Percentiles rank a stretch among this genome's conserved stretches.
These are phyloP conservation scores for Aspergillus caelatus DNA, from an alignment of 2,329 filamentous ascomycete species.

Conservation along the genomic window DNA sequence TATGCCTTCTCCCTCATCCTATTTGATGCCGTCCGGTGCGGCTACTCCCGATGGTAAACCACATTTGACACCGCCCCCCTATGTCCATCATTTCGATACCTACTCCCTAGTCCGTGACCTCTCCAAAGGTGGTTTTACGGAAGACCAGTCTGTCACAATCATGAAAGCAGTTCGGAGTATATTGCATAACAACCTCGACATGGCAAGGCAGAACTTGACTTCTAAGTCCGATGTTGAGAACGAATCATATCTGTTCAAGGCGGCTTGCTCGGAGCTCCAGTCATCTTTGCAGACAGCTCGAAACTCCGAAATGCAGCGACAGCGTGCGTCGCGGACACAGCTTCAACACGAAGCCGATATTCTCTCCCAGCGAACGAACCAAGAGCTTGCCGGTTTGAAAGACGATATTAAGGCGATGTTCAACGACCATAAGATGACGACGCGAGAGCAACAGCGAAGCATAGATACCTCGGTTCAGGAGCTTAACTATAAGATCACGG, in stretches of 20 bases:
- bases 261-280: slow-evolving; percentile 87
- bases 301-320: slow-evolving; percentile 75
- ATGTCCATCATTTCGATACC: slow-evolving; percentile 96
- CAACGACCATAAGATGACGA: slow-evolving; percentile 91
- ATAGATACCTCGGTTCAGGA: slow-evolving; percentile 90
- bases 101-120: slow-evolving; percentile 86
- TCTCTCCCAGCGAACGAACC: slow-evolving; percentile 77
- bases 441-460: slow-evolving; percentile 81
- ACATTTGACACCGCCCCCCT: slow-evolving; percentile 69
- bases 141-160: slow-evolving; percentile 74
- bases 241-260: slow-evolving; percentile 89
- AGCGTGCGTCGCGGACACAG: slow-evolving; percentile 79
- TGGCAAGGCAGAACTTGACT: slow-evolving; percentile 78
- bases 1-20: slow-evolving; percentile 43
- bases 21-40: slow-evolving; percentile 31
- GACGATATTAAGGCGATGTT: slow-evolving; percentile 96
- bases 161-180: slow-evolving; percentile 91
- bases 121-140: slow-evolving; percentile 69
- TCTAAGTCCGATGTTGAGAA: slow-evolving; percentile 94
- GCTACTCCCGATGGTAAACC: slow-evolving; percentile 49
- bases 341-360: slow-evolving; percentile 97
- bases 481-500: slow-evolving; percentile 94
- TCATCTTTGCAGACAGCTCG: slow-evolving; percentile 82
- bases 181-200: slow-evolving; percentile 75
- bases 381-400: slow-evolving; percentile 78